Percentiles rank a stretch among this genome's conserved stretches.
Evolutionary conservation across 2,329 filamentous ascomycete species (phyloP).

Genomic region (Chaetomium olivaceum): DNA sequence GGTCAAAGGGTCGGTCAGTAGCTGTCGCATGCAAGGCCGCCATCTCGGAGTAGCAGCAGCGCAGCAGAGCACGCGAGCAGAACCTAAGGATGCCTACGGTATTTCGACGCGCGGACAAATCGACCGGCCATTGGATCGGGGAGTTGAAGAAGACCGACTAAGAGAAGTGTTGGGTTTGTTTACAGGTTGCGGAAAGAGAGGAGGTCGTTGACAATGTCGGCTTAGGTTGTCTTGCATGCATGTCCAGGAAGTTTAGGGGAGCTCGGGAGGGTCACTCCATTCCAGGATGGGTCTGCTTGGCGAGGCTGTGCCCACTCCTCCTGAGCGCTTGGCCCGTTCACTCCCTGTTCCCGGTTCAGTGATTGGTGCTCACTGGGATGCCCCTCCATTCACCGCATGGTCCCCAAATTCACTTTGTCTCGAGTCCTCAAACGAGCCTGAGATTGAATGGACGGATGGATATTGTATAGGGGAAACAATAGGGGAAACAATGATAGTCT

Average conservation of each 20-base stretch:
- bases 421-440: not conserved
- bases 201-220: conserved; percentile 3
- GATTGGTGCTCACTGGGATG: conserved; percentile 15
- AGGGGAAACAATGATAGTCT: not conserved
- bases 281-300: not conserved
- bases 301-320: conserved; percentile 13
- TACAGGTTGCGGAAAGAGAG: not conserved
- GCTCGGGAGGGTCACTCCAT: conserved; percentile 9
- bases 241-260: conserved; percentile 10
- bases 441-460: not conserved
- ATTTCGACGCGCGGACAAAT: conserved; percentile 69
- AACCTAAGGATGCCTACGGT: conserved; percentile 52
- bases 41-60: not conserved
- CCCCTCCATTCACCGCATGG: conserved; percentile 18
- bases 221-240: not conserved
- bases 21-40: conserved; percentile 34
- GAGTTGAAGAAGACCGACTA: conserved; percentile 12
- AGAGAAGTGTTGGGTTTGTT: not conserved
- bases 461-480: no score
- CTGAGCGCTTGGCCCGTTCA: conserved; percentile 19
- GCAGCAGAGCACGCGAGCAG: conserved; percentile 17
- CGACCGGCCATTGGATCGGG: conserved; percentile 56
- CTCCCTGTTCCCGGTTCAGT: conserved; percentile 15
- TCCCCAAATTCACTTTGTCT: not conserved
- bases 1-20: conserved; percentile 36